Evolutionary conservation across 108 stramenopile genomes (phyloP), one percentile per base, ranked within the genome.

Genomic region (Cyclotella sp.): DNA sequence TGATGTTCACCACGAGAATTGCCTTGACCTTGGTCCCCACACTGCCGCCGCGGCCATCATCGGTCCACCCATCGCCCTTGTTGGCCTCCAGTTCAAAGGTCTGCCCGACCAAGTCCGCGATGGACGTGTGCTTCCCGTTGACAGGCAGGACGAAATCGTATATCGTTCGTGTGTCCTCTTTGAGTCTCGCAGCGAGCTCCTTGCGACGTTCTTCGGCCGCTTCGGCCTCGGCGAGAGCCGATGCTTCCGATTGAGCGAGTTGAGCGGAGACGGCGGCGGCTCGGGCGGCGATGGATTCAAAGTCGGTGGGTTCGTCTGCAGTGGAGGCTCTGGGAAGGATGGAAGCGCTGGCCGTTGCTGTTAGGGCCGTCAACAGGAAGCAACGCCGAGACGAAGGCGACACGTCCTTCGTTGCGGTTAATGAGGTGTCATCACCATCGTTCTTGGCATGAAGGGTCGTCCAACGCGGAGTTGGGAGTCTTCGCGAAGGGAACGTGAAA

Each of bases 1-100:
- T 95, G 43, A 95, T 92, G 67, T 95, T 95, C 40, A 92, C 89
- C 16, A 95, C 90, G 47, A 95, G 75, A 61, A 95, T 86, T 12
- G 90, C 92, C 84, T 93, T 93, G 69, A 90, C 86, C n/a, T 61
- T 74, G 22, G 69, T 62, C 7, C 46, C 81, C 46, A 19, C 53
- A 40, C 9, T 54, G 76, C 27, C 75, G 45, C 44, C 75, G 22
- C 49, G 71, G 12, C 43, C 75, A 1, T 29, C 51, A 39, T 42
- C 30, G 8, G 41, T 54, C 3, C 14, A 39, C 29, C 46, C 54
- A 53, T 70, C 34, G 34, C 34, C 34, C 34, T 34, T 34, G 34
- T 34, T 34, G 34, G 34, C 34, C 2, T 34, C 34, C 34, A 34
- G 34, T 34, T 34, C 34, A 34, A 34, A 80, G n/a, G 83, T 73